These are phyloP conservation scores for Bipolaris zeicola DNA, from an alignment of 2,329 filamentous ascomycete species.

Conservation along the genomic window DNA sequence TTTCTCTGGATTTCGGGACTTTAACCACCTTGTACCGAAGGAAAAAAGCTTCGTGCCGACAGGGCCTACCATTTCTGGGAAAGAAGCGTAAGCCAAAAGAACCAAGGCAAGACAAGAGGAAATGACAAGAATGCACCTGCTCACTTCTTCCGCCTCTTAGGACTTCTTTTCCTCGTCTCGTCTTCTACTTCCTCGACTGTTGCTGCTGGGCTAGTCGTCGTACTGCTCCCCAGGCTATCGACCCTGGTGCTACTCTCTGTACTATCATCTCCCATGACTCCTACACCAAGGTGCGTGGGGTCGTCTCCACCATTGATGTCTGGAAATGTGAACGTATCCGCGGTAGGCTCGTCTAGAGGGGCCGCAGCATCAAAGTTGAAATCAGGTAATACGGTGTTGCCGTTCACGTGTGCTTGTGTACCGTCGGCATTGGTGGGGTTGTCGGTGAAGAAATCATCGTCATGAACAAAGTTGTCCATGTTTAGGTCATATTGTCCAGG, in stretches of 20 bases:
- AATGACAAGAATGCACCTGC: neutral
- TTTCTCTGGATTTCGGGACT: no score
- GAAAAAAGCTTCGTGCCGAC: no score
- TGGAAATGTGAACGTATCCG: constrained; percentile 5
- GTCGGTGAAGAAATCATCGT: constrained; percentile 57
- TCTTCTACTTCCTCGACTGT: constrained; percentile 47
- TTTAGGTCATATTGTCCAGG: constrained; percentile 55
- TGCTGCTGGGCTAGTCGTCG: constrained; percentile 46
- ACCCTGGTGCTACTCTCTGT: constrained; percentile 27
- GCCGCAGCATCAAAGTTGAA: constrained; percentile 8
- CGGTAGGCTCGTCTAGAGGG: constrained; percentile 13
- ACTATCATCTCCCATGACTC: constrained; percentile 3
- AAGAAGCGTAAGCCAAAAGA: neutral
- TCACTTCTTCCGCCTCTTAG: constrained; percentile 40
- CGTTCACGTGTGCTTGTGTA: neutral
- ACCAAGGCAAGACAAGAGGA: neutral
- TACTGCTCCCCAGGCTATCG: constrained; percentile 50
- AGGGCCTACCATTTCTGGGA: neutral
- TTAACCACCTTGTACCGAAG: no score
- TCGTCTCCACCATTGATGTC: constrained; percentile 17
- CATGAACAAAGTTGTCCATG: constrained; percentile 63
- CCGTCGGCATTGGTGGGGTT: constrained; percentile 13
- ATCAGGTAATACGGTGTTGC: neutral
- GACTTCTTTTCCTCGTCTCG: constrained; percentile 34
- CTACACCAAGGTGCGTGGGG: neutral